Evolutionary conservation across 139 green algal genomes (phyloP).

Genomic region (Closterium sp.): DNA sequence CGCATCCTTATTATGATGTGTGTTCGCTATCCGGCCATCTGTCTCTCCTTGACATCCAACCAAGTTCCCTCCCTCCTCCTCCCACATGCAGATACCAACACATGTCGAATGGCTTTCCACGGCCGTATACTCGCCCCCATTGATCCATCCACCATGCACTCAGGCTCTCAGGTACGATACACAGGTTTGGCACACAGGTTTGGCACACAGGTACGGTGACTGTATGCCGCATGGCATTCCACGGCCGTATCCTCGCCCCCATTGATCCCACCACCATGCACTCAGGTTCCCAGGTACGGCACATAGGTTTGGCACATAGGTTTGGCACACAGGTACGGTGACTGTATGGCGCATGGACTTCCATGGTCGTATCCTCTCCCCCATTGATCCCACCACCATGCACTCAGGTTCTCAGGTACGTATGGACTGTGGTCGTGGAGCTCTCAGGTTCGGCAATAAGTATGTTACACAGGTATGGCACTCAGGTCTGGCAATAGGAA

Average conservation of each 20-base stretch:
- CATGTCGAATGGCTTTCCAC: conserved; percentile 87
- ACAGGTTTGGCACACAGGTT: background rate
- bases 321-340: background rate
- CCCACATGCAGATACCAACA: conserved; percentile 61
- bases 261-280: conserved; percentile 29
- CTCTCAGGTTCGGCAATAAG: background rate
- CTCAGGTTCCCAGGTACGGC: background rate
- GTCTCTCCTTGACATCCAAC: background rate
- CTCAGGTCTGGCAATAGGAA: no score
- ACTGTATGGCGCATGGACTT: no score
- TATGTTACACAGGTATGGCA: background rate
- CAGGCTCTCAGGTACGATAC: background rate
- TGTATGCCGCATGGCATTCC: conserved; percentile 75
- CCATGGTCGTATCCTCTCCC: conserved; percentile 51
- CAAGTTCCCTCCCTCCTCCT: background rate
- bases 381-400: no score
- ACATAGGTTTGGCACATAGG: background rate
- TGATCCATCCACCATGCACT: conserved; percentile 18
- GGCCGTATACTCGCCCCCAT: conserved; percentile 58
- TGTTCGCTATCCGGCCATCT: no score
- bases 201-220: no score
- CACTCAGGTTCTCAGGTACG: background rate
- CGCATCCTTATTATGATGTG: no score
- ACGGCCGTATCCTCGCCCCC: conserved; percentile 61
- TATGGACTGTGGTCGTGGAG: no score